phyloP scores from a whole-genome alignment of 768 basidiomycete species.

The Naganishia kalamii region DNA sequence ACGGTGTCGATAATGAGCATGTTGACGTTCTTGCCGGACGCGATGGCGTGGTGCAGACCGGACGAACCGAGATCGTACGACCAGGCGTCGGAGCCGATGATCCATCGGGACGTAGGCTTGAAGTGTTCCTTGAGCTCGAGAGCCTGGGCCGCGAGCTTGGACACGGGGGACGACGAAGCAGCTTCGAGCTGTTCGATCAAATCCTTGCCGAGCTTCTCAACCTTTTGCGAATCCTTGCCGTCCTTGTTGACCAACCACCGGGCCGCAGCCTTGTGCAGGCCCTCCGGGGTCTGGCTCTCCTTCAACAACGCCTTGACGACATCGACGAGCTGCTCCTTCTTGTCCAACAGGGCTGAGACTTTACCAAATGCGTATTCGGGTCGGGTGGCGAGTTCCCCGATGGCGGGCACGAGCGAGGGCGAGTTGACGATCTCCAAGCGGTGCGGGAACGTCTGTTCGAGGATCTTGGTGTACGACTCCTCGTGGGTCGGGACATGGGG shows the following conservation, averaged over 20 bases:
- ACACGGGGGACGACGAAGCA: conserved; percentile 37
- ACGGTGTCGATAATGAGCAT: conserved; percentile 88
- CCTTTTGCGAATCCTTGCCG: conserved; percentile 55
- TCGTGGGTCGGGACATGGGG: conserved; percentile 85
- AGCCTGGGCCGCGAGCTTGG: conserved; percentile 53
- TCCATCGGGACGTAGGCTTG: conserved; percentile 74
- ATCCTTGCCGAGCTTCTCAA: conserved; percentile 56
- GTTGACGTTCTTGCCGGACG: conserved; percentile 86
- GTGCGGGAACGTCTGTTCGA: conserved; percentile 69
- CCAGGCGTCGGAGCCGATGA: conserved; percentile 97
- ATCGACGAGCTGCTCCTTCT: conserved; percentile 61
- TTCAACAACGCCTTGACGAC: conserved; percentile 62
- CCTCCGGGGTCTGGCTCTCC: conserved; percentile 50
- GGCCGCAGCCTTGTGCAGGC: conserved; percentile 61
- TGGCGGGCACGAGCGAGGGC: conserved; percentile 60
- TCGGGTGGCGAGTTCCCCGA: conserved; percentile 69
- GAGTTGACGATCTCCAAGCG: conserved; percentile 80
- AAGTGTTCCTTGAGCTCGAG: conserved; percentile 60
- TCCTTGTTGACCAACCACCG: conserved; percentile 76
- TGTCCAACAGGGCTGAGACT: conserved; percentile 71
- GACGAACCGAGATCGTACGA: conserved; percentile 93
- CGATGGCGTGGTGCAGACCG: conserved; percentile 87
- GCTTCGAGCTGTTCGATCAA: conserved; percentile 23
- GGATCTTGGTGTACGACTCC: conserved; percentile 79
- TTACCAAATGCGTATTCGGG: conserved; percentile 93